Evolutionary conservation across 306 rosid species (phyloP).

Genomic region (Trifolium repens): DNA sequence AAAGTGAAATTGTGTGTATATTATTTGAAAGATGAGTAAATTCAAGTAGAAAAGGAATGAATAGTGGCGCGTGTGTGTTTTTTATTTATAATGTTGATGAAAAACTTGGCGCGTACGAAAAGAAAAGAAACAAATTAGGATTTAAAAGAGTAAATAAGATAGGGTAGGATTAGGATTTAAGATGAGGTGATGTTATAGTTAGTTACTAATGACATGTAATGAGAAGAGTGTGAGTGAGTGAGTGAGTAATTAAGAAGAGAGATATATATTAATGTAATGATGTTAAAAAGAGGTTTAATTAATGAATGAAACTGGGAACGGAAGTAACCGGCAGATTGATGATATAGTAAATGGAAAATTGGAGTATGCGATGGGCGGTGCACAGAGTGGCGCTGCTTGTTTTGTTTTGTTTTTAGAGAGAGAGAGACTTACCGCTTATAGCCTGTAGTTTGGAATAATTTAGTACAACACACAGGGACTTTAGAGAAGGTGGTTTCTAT

Average conservation of each 20-base stretch:
- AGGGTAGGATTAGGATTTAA: neutral
- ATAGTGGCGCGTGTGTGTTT: neutral
- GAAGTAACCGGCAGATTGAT: neutral
- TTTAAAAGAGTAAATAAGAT: neutral
- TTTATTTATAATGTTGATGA: neutral
- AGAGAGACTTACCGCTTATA: neutral
- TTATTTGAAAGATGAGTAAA: neutral
- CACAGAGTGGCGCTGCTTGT: constrained; percentile 38
- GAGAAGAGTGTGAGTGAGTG: neutral
- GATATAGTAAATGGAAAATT: neutral
- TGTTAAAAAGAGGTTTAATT: neutral
- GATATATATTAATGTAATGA: neutral
- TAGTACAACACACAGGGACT: neutral
- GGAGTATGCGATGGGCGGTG: constrained; percentile 44
- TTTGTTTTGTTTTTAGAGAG: neutral
- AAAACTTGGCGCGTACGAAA: constrained; percentile 26
- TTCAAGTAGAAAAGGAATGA: neutral
- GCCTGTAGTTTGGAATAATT: constrained; percentile 14
- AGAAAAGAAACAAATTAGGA: neutral
- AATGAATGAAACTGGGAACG: constrained; percentile 8
- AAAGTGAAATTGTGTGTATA: no score
- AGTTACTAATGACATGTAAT: neutral
- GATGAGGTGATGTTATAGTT: neutral
- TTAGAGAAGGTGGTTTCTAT: neutral
- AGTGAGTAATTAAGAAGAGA: neutral